These are phyloP conservation scores for Serendipita sp. DNA, from an alignment of 768 basidiomycete genomes.

Conservation along the genomic window DNA sequence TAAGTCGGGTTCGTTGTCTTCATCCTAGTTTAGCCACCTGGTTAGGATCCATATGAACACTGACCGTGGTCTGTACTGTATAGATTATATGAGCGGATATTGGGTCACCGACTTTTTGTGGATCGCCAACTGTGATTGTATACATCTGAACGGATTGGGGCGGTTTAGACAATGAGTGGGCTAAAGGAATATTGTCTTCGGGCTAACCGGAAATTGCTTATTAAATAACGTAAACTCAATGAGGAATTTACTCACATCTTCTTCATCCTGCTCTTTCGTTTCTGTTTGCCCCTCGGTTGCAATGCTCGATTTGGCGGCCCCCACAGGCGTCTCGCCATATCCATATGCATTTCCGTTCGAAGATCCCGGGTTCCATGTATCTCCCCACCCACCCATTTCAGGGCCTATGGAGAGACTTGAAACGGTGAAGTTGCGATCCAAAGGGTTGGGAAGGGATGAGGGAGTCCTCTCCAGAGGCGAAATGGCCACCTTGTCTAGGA, in stretches of 20 bases:
- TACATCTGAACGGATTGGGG: slow-evolving; percentile 29
- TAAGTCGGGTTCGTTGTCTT: slow-evolving; percentile 78
- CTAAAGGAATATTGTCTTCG: background rate
- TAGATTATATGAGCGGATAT: slow-evolving; percentile 91
- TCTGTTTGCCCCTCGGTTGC: background rate
- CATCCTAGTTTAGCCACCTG: background rate
- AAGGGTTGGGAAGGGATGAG: background rate
- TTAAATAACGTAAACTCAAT: background rate
- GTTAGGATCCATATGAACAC: slow-evolving; percentile 13
- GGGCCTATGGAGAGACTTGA: background rate
- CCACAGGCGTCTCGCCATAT: background rate
- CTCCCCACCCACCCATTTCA: background rate
- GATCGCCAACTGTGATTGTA: slow-evolving; percentile 84
- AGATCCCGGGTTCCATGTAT: background rate
- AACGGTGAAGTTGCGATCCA: background rate
- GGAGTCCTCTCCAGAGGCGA: background rate
- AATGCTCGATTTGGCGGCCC: background rate
- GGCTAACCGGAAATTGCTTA: background rate
- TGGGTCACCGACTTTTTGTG: slow-evolving; percentile 92
- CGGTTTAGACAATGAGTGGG: background rate
- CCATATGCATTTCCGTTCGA: background rate
- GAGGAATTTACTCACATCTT: background rate
- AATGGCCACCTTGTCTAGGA: background rate
- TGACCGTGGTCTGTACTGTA: slow-evolving; percentile 78
- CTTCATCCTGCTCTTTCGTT: background rate